A percentile compares a stretch with the other conserved stretches of the same genome.
phyloP scores from a whole-genome alignment of 2,329 filamentous ascomycete genomes.

The Lecanoromycetidae sp. region DNA sequence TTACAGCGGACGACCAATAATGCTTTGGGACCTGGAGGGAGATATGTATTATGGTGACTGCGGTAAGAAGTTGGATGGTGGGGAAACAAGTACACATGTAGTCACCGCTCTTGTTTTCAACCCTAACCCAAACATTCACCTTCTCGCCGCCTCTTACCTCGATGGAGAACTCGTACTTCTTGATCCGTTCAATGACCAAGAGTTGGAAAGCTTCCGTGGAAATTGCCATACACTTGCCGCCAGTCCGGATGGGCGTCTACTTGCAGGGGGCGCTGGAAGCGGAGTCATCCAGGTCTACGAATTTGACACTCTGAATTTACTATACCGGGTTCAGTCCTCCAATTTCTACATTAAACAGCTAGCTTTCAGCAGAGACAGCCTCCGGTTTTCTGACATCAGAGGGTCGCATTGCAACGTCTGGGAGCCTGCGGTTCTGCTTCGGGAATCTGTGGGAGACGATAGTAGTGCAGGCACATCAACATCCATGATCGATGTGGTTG shows the following conservation, averaged over 20 bases:
- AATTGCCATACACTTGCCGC: neutral
- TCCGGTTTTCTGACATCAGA: constrained; percentile 28
- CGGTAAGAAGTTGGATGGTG: neutral
- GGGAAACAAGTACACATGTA: constrained; percentile 2
- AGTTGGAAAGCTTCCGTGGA: neutral
- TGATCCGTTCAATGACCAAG: constrained; percentile 18
- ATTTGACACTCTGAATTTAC: constrained; percentile 4
- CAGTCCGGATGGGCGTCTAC: constrained; percentile 23
- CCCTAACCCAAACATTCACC: constrained; percentile 22
- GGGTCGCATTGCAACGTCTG: constrained; percentile 29
- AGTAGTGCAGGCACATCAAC: too few species aligned
- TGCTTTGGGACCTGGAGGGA: constrained; percentile 27
- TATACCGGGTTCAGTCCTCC: constrained; percentile 19
- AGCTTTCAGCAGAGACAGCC: constrained; percentile 25
- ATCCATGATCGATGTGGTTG: constrained; percentile 20
- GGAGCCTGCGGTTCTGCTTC: constrained; percentile 23
- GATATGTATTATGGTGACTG: neutral
- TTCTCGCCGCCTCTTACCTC: constrained; percentile 21
- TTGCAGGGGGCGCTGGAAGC: constrained; percentile 17
- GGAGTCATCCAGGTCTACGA: constrained; percentile 24
- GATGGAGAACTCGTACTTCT: constrained; percentile 27
- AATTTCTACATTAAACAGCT: constrained; percentile 25
- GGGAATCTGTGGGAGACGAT: constrained; percentile 21
- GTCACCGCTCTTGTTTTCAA: constrained; percentile 24
- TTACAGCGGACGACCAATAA: constrained; percentile 26